Evolutionary conservation across 352 stramenopile species (phyloP).

Genomic region (Phytophthora citrophthora): DNA sequence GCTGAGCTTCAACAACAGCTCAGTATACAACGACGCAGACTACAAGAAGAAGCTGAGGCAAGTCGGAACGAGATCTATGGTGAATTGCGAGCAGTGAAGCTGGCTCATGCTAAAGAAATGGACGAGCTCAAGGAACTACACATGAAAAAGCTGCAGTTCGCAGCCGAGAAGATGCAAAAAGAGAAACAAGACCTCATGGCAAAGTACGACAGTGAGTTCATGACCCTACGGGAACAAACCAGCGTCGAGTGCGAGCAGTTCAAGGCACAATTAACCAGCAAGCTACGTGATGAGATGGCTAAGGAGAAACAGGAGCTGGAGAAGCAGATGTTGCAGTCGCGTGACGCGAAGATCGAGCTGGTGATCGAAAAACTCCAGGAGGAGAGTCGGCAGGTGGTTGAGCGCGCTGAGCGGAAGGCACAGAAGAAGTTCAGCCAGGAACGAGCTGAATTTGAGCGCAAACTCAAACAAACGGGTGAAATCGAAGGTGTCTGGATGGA

Average conservation of each 20-base stretch:
- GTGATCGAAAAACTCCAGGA: conserved; percentile 84
- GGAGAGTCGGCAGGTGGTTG: conserved; percentile 63
- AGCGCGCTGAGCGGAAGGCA: conserved; percentile 53
- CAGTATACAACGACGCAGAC: conserved; percentile 61
- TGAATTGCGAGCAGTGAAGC: conserved; percentile 58
- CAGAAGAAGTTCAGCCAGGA: conserved; percentile 65
- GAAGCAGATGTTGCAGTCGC: conserved; percentile 71
- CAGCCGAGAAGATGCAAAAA: conserved; percentile 49
- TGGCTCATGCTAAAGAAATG: conserved; percentile 61
- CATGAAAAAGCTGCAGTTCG: conserved; percentile 38
- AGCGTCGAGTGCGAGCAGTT: conserved; percentile 73
- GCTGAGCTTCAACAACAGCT: conserved; percentile 84
- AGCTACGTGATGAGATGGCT: conserved; percentile 61
- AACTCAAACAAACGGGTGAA: conserved; percentile 78
- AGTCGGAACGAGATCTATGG: conserved; percentile 60
- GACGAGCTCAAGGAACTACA: conserved; percentile 66
- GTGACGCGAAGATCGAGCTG: conserved; percentile 82
- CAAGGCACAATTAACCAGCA: conserved; percentile 54
- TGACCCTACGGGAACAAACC: conserved; percentile 59
- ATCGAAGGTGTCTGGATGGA: conserved; percentile 89
- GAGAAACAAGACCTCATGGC: conserved; percentile 71
- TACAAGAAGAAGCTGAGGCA: conserved; percentile 77
- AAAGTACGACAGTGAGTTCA: conserved; percentile 71
- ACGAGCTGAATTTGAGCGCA: conserved; percentile 69
- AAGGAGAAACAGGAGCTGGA: conserved; percentile 69